Evolutionary conservation across 2,329 filamentous ascomycete genomes (phyloP), one percentile per base, ranked within the genome.

Genomic region (Ascochyta rabiei): DNA sequence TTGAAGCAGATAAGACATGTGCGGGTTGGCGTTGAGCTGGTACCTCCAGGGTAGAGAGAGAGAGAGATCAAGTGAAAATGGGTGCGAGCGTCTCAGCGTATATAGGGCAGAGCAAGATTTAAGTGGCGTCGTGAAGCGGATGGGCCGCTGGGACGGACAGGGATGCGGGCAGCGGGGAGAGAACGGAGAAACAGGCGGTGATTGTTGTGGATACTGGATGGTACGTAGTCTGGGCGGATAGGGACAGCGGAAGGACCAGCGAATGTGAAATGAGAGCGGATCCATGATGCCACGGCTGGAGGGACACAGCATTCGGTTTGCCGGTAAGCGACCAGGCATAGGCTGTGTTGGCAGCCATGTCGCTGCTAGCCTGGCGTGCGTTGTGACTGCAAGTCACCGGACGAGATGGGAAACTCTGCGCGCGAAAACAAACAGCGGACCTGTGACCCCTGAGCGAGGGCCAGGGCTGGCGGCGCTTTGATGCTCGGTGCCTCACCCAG

Each of bases 81-180:
- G 63, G 65, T 59, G 67, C 66, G 68, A 69, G 69, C 65, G 70
- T 72, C 66, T 68, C 62, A 67, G 65, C 66, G 67, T 73, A 74
- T 73, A 74, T 72, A 73, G 63, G 63, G 59, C 66, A 62, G 61
- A 65, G 69, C 67, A 72, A 73, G 71, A 74, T 74, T 73, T 71
- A 62, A 70, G 72, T 75, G 72, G 72, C 71, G 71, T 66, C 61
- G 65, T 72, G 63, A 67, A 68, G 68, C 66, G 70, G 70, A 69
- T 70, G 64, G 68, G 44, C 63, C 62, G 65, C 64, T 71, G 60
- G 62, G 60, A 60, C 41, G 54, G 63, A 63, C 71, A 74, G 70
- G 72, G 71, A 72, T 74, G 45, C 57, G 63, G 54, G 67, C 63
- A 62, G 71, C 69, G 72, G 71, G 70, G 70, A 73, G 68, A 65